Evolutionary conservation across 306 rosid species (phyloP), one percentile per base, ranked within the genome.

Genomic region (Medicago arabica): DNA sequence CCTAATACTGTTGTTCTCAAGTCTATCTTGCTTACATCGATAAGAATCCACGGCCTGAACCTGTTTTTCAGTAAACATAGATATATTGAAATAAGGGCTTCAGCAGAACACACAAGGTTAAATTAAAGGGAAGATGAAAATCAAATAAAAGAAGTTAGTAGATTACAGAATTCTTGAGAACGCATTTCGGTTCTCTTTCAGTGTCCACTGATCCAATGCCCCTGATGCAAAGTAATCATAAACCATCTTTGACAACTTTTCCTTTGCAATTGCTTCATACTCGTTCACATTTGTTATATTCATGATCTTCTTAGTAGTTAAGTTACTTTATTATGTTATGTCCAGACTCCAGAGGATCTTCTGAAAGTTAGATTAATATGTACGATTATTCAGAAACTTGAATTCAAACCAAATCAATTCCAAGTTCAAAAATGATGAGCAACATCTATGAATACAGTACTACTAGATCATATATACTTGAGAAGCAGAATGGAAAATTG

Each of bases 121-220:
- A 12, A 13, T 50, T 50, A n/a, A 2, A 58, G 31, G 8, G 59
- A 12, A n/a, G 11, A 46, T 44, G 14, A 19, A 34, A 44, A 54
- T 9, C 4, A 64, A 64, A 28, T 25, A 41, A 72, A 53, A 59
- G 1, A 13, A 59, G 65, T 61, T 61, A 3, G 86, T 19, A 39
- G 53, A 84, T 80, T 83, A 96, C 99, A 90, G 71, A 84, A 96
- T 96, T 75, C 96, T 86, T 67, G 98, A 88, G 87, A 96, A 96
- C 16, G 99, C 98, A 63, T 75, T 86, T 58, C 88, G 67, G 68
- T 96, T 96, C 81, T 96, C 97, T 80, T 64, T 79, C 43, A 96
- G 88, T 74, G 96, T 90, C 99, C 99, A 96, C 72, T 92, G 90
- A 72, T 96, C 99, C 82, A 90, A 97, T 23, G 99, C 97, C 28